These are phyloP conservation scores for Gastrodia elata DNA, from an alignment of 106 monocot species.

Conservation along the genomic window DNA sequence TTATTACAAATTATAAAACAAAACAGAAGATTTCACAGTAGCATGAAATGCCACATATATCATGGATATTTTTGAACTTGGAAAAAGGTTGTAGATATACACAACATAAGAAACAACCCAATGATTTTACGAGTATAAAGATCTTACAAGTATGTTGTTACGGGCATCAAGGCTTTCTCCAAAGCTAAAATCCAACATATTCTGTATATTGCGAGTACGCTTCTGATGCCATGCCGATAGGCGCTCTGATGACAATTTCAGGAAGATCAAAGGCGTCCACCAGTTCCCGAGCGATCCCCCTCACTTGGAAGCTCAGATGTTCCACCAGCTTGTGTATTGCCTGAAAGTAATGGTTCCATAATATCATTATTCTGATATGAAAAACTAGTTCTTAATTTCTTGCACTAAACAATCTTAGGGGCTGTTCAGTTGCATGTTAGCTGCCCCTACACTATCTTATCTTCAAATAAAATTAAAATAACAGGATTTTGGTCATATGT, in stretches of 20 bases:
- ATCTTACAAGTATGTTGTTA: background rate
- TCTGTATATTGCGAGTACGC: constrained; percentile 79
- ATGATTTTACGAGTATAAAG: background rate
- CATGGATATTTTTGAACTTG: background rate
- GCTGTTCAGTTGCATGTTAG: too few species aligned
- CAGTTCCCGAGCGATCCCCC: constrained; percentile 61
- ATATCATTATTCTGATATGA: background rate
- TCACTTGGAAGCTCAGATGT: constrained; percentile 81
- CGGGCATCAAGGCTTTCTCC: background rate
- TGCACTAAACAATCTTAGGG: too few species aligned
- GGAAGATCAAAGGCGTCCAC: constrained; percentile 90
- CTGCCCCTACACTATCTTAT: too few species aligned
- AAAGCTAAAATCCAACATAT: constrained; percentile 57
- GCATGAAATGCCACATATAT: background rate
- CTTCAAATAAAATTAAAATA: too few species aligned
- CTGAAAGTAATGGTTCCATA: constrained; percentile 24
- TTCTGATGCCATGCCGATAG: constrained; percentile 77
- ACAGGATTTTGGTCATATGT: too few species aligned
- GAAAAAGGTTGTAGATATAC: background rate
- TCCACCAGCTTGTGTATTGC: constrained; percentile 85
- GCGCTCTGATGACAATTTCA: constrained; percentile 63
- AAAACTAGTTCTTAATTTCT: background rate
- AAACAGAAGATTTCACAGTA: background rate
- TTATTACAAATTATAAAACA: background rate
- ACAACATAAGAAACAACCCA: background rate